Conservation (phyloP, 371 early-diverging fungal genomes). For the Apophysomyces trapeziformis region DNA sequence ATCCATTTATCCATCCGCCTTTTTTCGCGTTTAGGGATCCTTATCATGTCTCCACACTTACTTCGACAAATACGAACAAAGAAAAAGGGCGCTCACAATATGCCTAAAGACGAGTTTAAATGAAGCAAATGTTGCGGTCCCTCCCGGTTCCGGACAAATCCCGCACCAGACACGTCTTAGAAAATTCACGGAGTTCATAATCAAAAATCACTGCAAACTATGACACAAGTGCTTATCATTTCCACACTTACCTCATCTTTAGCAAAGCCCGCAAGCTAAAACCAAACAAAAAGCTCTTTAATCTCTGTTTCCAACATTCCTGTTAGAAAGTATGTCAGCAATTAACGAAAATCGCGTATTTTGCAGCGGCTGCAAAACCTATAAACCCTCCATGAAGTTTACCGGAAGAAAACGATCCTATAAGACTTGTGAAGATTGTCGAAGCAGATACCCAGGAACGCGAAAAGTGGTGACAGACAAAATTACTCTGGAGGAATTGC, state of each 20-base stretch:
- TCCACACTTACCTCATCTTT: too few relatives aligned
- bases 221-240: too few relatives aligned
- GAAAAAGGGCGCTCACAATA: slow-evolving; percentile 9
- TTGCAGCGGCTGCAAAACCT: slow-evolving; percentile 1
- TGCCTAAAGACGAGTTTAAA: slow-evolving; percentile 5
- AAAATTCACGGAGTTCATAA: not conserved
- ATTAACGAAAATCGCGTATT: not conserved
- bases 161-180: not conserved
- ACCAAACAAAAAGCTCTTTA: too few relatives aligned
- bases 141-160: not conserved
- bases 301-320: too few relatives aligned
- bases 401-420: not conserved
- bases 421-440: not conserved
- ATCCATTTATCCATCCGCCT: slow-evolving; percentile 11
- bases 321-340: not conserved
- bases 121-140: not conserved
- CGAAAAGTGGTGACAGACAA: not conserved
- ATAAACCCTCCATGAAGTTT: not conserved
- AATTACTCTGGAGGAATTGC: not conserved
- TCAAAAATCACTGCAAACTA: too few relatives aligned
- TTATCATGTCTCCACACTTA: not conserved
- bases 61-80: slow-evolving; percentile 8
- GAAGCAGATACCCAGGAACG: not conserved
- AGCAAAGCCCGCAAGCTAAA: too few relatives aligned
- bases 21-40: too few relatives aligned